Percentiles rank a stretch among this genome's conserved stretches.
phyloP scores from a whole-genome alignment of 805 yeast species.

The Candida verbasci region DNA sequence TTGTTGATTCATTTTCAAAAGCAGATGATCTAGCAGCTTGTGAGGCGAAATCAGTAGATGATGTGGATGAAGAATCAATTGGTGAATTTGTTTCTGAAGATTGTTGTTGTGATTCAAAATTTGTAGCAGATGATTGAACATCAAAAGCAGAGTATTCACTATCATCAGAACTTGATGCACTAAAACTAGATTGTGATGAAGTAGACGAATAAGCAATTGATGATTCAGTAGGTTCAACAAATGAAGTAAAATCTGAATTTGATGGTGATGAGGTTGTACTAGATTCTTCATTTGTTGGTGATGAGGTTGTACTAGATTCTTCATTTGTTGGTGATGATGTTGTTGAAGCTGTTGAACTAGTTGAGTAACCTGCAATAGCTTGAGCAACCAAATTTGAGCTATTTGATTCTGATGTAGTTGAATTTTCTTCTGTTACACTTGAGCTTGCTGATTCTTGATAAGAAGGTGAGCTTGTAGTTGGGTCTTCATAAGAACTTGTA shows the following conservation, averaged over 20 bases:
- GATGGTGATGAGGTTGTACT: neutral
- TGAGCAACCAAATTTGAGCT: too few relatives aligned
- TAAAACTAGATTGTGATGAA: neutral
- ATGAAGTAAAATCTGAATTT: neutral
- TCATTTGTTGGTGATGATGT: neutral
- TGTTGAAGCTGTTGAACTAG: too few relatives aligned
- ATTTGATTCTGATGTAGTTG: too few relatives aligned
- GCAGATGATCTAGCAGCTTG: neutral
- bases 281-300: neutral
- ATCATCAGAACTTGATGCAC: conserved; percentile 2
- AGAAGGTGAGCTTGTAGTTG: too few relatives aligned
- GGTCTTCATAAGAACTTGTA: too few relatives aligned
- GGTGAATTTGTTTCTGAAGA: too few relatives aligned
- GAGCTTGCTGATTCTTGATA: too few relatives aligned
- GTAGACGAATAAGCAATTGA: neutral
- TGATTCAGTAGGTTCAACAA: conserved; percentile 1
- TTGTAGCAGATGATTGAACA: conserved; percentile 1
- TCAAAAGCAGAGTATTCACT: conserved; percentile 1
- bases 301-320: neutral
- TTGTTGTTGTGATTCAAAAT: conserved; percentile 1
- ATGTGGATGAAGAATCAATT: conserved; percentile 1
- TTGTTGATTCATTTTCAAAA: neutral
- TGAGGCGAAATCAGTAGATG: too few relatives aligned
- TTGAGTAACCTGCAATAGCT: too few relatives aligned
- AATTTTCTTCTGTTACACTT: too few relatives aligned